Conservation (phyloP, 345 rosid genomes). For the Murraya paniculata region DNA sequence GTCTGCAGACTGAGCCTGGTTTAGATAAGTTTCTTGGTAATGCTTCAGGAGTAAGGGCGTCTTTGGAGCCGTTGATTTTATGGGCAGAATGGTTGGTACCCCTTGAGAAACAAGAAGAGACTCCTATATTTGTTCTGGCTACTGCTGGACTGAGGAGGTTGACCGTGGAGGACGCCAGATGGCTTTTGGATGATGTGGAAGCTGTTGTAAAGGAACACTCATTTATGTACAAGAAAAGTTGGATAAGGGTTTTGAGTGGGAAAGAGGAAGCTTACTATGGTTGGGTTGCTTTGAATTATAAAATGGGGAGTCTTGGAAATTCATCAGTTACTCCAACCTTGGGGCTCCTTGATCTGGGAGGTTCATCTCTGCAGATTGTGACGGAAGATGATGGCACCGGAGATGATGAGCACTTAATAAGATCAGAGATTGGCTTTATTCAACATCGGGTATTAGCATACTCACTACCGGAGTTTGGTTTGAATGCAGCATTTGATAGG, state of each 20-base stretch:
- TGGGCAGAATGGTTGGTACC: slow-evolving; percentile 47
- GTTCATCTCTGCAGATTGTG: slow-evolving; percentile 63
- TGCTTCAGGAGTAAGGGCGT: slow-evolving; percentile 39
- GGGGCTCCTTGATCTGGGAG: slow-evolving; percentile 67
- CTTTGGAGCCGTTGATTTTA: slow-evolving; percentile 47
- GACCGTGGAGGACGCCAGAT: slow-evolving; percentile 29
- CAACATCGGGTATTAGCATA: slow-evolving; percentile 41
- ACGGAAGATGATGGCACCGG: slow-evolving; percentile 33
- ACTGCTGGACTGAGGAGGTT: slow-evolving; percentile 60
- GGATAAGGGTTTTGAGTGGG: slow-evolving; percentile 57
- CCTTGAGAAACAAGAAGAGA: slow-evolving; percentile 36
- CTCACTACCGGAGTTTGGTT: slow-evolving; percentile 49
- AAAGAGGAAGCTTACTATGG: slow-evolving; percentile 69
- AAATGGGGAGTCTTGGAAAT: slow-evolving; percentile 43
- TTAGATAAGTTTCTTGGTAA: slow-evolving; percentile 53
- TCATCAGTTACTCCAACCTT: slow-evolving; percentile 28
- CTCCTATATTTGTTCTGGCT: slow-evolving; percentile 55
- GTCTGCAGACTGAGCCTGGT: slow-evolving; percentile 64
- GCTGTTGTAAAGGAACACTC: slow-evolving; percentile 37
- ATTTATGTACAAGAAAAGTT: slow-evolving; percentile 35
- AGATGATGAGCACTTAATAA: slow-evolving; percentile 28
- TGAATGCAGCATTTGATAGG: slow-evolving; percentile 60
- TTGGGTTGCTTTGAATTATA: slow-evolving; percentile 61
- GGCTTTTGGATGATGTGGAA: slow-evolving; percentile 44
- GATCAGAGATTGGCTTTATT: slow-evolving; percentile 30